phyloP scores from a whole-genome alignment of 306 rosid genomes.

The Fragaria iinumae region DNA sequence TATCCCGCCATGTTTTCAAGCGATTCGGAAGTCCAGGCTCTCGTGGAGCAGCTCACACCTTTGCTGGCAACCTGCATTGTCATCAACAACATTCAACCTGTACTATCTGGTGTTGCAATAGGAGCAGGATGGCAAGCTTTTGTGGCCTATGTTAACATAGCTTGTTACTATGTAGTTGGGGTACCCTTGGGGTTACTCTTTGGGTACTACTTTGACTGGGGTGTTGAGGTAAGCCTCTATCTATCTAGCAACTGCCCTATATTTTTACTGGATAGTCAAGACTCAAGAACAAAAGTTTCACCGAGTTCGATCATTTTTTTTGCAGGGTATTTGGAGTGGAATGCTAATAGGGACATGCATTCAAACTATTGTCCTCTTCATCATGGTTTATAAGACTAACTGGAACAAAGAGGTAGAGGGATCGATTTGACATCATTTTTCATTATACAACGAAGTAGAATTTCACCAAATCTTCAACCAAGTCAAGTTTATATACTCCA shows the following conservation, averaged over 20 bases:
- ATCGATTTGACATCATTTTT: background rate
- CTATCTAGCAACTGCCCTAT: background rate
- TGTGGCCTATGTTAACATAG: slow-evolving; percentile 74
- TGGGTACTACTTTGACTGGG: slow-evolving; percentile 52
- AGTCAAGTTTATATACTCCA: background rate
- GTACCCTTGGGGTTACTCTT: slow-evolving; percentile 66
- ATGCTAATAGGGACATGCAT: slow-evolving; percentile 64
- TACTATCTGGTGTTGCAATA: slow-evolving; percentile 82
- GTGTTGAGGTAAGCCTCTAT: slow-evolving; percentile 44
- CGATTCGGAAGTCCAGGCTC: slow-evolving; percentile 40
- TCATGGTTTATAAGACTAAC: slow-evolving; percentile 62
- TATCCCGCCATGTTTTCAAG: slow-evolving; percentile 63
- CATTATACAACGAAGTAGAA: background rate
- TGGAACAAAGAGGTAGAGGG: slow-evolving; percentile 68
- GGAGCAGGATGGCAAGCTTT: slow-evolving; percentile 93
- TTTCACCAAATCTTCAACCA: background rate
- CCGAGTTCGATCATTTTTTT: background rate
- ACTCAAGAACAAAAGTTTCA: background rate
- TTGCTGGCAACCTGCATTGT: slow-evolving; percentile 62
- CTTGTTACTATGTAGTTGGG: slow-evolving; percentile 75
- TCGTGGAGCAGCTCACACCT: slow-evolving; percentile 63
- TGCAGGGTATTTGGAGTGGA: slow-evolving; percentile 81
- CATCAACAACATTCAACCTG: slow-evolving; percentile 78
- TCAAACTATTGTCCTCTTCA: slow-evolving; percentile 60
- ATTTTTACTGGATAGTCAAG: background rate